Conservation (phyloP, 495 filamentous ascomycete species). For the Xylaria sp. region DNA sequence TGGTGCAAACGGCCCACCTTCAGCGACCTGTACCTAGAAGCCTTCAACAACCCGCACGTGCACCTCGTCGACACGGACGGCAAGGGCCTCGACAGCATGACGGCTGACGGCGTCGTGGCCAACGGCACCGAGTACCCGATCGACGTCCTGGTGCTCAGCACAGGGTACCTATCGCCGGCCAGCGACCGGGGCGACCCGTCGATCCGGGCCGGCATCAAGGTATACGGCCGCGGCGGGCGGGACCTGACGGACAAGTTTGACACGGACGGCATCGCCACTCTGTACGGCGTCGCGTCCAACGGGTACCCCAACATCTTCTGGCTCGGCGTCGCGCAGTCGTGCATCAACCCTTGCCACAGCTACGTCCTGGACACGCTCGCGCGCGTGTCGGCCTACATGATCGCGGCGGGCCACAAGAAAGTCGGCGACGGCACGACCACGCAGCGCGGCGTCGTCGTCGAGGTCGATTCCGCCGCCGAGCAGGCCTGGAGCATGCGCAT, state of each 20-base stretch:
- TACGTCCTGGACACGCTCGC: conserved; percentile 50
- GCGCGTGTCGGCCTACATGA: conserved; percentile 54
- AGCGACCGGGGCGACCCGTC: conserved; percentile 42
- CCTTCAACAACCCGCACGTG: conserved; percentile 54
- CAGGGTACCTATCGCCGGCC: conserved; percentile 51
- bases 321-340: conserved; percentile 48
- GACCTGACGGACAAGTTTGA: conserved; percentile 55
- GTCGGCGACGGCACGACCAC: conserved; percentile 37
- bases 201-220: conserved; percentile 43
- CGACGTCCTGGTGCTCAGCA: conserved; percentile 58
- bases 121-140: conserved; percentile 49
- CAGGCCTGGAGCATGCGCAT: conserved; percentile 57
- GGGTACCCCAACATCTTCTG: conserved; percentile 65
- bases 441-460: conserved; percentile 41
- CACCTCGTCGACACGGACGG: conserved; percentile 62
- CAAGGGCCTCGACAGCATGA: conserved; percentile 53
- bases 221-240: conserved; percentile 50
- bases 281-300: conserved; percentile 54
- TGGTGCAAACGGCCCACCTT: conserved; percentile 59
- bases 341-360: conserved; percentile 49
- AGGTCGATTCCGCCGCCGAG: conserved; percentile 50
- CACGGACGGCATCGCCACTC: conserved; percentile 43
- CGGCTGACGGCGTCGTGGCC: conserved; percentile 46
- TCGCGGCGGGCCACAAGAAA: conserved; percentile 48
- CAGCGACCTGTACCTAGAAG: conserved; percentile 54